Evolutionary conservation across 257 asterid genomes (phyloP).

Genomic region (Haberlea rhodopensis): DNA sequence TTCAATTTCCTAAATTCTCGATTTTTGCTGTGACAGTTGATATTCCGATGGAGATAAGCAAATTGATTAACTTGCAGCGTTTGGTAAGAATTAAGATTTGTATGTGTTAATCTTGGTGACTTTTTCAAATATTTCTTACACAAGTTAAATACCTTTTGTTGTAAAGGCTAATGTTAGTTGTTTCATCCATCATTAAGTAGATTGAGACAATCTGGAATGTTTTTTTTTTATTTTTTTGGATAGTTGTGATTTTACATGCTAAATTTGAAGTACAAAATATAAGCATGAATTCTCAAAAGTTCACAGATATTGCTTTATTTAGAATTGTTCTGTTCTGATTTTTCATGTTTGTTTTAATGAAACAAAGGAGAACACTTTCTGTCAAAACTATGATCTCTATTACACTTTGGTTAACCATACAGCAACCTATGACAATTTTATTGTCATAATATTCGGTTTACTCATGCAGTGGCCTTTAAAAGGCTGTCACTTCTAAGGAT

Average conservation of each 20-base stretch:
- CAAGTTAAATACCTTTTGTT: not conserved
- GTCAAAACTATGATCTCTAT: not conserved
- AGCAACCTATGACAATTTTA: not conserved
- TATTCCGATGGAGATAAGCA: constrained; percentile 73
- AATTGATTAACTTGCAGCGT: constrained; percentile 84
- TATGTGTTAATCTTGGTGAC: not conserved
- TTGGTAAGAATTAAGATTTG: constrained; percentile 55
- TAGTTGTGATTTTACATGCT: not conserved
- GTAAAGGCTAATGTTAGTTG: not conserved
- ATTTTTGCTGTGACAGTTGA: constrained; percentile 58
- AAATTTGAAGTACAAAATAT: too few relatives aligned
- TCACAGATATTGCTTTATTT: not conserved
- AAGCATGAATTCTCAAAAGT: not conserved
- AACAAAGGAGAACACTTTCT: not conserved
- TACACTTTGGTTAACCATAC: not conserved
- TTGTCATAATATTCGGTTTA: not conserved
- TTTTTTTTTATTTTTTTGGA: not conserved
- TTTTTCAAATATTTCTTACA: not conserved
- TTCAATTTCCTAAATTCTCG: constrained; percentile 21
- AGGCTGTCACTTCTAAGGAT: not conserved
- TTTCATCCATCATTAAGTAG: not conserved
- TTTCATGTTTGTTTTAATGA: not conserved
- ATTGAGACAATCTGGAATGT: not conserved
- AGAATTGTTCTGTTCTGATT: too few relatives aligned
- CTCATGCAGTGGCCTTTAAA: not conserved